These are phyloP conservation scores for Mortierella sp. DNA, from an alignment of 371 early-diverging fungal genomes.

Conservation along the genomic window DNA sequence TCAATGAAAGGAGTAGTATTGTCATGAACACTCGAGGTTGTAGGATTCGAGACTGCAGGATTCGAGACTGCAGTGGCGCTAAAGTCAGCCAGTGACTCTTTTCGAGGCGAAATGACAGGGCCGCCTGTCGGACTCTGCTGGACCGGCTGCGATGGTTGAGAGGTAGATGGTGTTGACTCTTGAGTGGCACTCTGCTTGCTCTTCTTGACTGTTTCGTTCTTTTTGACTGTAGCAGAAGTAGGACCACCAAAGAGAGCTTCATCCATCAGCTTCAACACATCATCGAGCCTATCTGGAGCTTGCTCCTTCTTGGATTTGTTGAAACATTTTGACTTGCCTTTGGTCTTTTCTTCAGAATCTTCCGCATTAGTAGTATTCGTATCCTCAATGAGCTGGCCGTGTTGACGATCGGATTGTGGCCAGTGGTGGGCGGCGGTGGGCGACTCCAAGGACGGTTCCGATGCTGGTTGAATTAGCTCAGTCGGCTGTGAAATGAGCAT, in stretches of 20 bases:
- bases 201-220: constrained; percentile 9
- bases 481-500: too few species aligned
- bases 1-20: not conserved
- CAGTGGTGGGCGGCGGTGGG: too few species aligned
- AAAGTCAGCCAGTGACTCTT: not conserved
- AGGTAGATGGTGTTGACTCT: not conserved
- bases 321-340: constrained; percentile 30
- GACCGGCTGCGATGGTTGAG: not conserved
- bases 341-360: constrained; percentile 7
- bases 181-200: constrained; percentile 11
- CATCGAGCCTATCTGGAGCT: constrained; percentile 24
- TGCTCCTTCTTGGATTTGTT: constrained; percentile 22
- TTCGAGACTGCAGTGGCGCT: too few species aligned
- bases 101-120: not conserved
- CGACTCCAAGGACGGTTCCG: not conserved
- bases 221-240: constrained; percentile 8
- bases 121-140: not conserved
- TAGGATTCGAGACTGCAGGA: constrained; percentile 4
- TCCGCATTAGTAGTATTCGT: too few species aligned
- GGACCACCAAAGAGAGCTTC: constrained; percentile 45
- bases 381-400: too few species aligned
- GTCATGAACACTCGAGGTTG: not conserved
- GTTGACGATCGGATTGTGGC: too few species aligned
- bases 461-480: not conserved
- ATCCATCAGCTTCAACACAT: constrained; percentile 43